phyloP scores from a whole-genome alignment of 305 asterid species.

The Solanum hybrid region DNA sequence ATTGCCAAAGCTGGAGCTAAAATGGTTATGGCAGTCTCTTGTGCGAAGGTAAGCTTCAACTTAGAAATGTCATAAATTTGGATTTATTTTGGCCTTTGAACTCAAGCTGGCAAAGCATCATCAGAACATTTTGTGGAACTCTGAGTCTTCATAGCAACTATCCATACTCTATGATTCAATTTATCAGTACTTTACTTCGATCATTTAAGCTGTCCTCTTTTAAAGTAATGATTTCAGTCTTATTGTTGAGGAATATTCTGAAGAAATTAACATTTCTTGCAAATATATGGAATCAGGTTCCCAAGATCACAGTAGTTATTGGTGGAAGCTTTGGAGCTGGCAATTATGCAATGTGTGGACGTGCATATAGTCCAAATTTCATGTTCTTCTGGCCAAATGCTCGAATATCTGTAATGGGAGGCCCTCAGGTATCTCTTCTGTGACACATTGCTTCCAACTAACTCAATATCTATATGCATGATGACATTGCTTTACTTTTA shows the following conservation, averaged over 20 bases:
- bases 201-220: not conserved
- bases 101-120: not conserved
- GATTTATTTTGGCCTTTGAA: not conserved
- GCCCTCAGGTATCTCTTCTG: constrained; percentile 66
- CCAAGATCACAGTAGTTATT: constrained; percentile 70
- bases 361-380: constrained; percentile 91
- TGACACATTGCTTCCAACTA: not conserved
- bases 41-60: constrained; percentile 64
- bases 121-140: not conserved
- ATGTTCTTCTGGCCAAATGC: constrained; percentile 98
- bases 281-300: constrained; percentile 46
- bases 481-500: not conserved
- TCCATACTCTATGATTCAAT: not conserved
- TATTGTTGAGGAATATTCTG: not conserved
- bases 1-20: constrained; percentile 98
- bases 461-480: not conserved
- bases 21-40: constrained; percentile 99
- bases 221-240: not conserved
- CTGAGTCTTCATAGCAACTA: not conserved
- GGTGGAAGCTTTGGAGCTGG: constrained; percentile 99
- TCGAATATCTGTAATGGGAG: constrained; percentile 96
- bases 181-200: not conserved
- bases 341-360: constrained; percentile 98
- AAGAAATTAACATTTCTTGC: not conserved
- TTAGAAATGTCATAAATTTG: not conserved